phyloP scores from a whole-genome alignment of 805 yeast species.

The Ogataea nonfermentans region DNA sequence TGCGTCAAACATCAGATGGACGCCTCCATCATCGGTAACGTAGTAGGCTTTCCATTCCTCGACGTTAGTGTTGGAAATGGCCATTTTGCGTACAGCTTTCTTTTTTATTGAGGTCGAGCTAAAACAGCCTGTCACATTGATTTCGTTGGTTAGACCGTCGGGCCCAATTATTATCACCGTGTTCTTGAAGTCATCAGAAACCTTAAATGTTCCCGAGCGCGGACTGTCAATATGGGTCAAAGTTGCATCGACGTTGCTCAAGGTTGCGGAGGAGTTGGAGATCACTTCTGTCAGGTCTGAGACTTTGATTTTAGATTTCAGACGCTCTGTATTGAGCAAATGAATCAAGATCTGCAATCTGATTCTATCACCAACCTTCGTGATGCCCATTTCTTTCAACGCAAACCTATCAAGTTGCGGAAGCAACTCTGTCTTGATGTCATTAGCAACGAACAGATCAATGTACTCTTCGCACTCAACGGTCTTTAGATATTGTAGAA shows the following conservation, averaged over 20 bases:
- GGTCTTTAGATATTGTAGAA: conserved; percentile 23
- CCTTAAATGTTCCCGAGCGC: conserved; percentile 2
- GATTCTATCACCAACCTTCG: conserved; percentile 81
- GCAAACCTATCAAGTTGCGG: conserved; percentile 61
- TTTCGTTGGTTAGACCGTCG: conserved; percentile 67
- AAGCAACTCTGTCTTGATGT: conserved; percentile 54
- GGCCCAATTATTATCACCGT: conserved; percentile 66
- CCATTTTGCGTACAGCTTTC: conserved; percentile 60
- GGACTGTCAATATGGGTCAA: conserved; percentile 1
- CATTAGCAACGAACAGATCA: conserved; percentile 40
- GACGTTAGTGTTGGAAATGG: conserved; percentile 42
- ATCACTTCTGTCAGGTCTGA: conserved; percentile 22
- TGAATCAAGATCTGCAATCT: conserved; percentile 60
- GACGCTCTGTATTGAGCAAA: conserved; percentile 39
- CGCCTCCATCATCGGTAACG: conserved; percentile 41
- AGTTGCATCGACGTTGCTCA: conserved; percentile 17
- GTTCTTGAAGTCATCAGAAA: conserved; percentile 7
- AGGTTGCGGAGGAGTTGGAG: conserved; percentile 15
- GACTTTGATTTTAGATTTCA: conserved; percentile 20
- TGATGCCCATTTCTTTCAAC: conserved; percentile 68
- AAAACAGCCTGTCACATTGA: conserved; percentile 75
- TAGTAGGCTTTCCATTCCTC: conserved; percentile 57
- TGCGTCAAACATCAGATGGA: conserved; percentile 62
- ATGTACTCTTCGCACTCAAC: conserved; percentile 31
- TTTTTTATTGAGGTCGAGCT: conserved; percentile 76